phyloP scores from a whole-genome alignment of 495 filamentous ascomycete genomes.

The Xylaria cubensis region DNA sequence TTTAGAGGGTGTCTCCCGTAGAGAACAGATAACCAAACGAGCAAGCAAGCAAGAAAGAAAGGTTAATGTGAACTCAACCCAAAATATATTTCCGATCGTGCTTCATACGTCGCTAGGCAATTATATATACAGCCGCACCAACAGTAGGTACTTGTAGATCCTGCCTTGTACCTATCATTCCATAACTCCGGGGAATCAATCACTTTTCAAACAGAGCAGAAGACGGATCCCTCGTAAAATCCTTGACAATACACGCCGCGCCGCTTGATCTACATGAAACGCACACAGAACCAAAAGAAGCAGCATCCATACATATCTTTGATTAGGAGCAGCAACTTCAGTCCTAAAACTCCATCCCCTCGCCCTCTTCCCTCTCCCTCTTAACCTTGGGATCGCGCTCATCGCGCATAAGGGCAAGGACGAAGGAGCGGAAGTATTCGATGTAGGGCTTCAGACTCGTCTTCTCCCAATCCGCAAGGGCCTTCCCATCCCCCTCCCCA shows the following conservation, averaged over 20 bases:
- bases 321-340: background rate
- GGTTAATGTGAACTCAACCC: background rate
- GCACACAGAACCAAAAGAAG: background rate
- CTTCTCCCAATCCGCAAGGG: conserved; percentile 89
- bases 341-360: conserved; percentile 66
- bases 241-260: background rate
- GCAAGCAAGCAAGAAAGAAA: background rate
- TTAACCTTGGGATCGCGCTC: conserved; percentile 79
- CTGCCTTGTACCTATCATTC: background rate
- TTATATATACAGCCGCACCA: background rate
- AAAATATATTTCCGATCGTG: background rate
- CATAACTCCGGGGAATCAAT: conserved; percentile 9
- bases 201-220: background rate
- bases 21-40: background rate
- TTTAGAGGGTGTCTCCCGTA: background rate
- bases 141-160: background rate
- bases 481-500: conserved; percentile 41
- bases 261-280: background rate
- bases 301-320: background rate
- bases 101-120: background rate
- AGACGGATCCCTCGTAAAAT: background rate
- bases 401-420: conserved; percentile 77
- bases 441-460: conserved; percentile 93
- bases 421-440: conserved; percentile 85
- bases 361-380: conserved; percentile 61